Evolutionary conservation across 2,329 filamentous ascomycete genomes (phyloP), one percentile per base, ranked within the genome.

Genomic region (Lecanicillium sp.): DNA sequence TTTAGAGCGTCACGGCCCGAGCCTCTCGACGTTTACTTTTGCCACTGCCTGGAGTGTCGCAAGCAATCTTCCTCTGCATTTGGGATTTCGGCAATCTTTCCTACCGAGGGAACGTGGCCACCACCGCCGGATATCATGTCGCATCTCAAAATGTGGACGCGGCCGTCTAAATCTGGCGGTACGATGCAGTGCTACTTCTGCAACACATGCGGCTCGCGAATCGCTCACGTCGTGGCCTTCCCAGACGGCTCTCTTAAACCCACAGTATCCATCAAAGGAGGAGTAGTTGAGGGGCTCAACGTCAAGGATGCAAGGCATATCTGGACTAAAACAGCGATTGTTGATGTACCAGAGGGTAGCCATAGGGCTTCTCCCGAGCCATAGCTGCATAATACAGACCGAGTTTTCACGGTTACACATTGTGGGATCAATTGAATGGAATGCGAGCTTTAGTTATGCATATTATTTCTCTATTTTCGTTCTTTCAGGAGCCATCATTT

Each of bases 31-130:
- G 55, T 72, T 17, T 71, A 66, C 55, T 64, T 68, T 58, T 75
- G 71, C 55, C 72, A 74, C 59, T 74, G 71, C 55, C 60, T 63
- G 41, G 64, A 73, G 45, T 74, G 71, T 52, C 70, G 65, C 36
- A 69, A 62, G 44, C 70, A 74, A 51, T 68, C 69, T 0, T 61
- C 62, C 4, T 73, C 71, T 1, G 70, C 71, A 2, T 74, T 71
- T 52, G 71, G 71, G 20, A 69, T 67, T 2, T 72, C 70, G 0
- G 69, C 70, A 49, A 63, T 71, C 49, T 74, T 68, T 54, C 62
- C 65, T 2, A 59, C 66, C 3, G 60, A 62, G 8, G 64, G 63
- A 19, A 60, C 73, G 37, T 68, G 72, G 55, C 71, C 71, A 1
- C 60, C 71, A 1, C 37, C 65, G 0, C 51, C 62, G 2, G 57